These are phyloP conservation scores for Chytriomyces sp. DNA, from an alignment of 192 early-diverging fungal genomes.

Conservation along the genomic window DNA sequence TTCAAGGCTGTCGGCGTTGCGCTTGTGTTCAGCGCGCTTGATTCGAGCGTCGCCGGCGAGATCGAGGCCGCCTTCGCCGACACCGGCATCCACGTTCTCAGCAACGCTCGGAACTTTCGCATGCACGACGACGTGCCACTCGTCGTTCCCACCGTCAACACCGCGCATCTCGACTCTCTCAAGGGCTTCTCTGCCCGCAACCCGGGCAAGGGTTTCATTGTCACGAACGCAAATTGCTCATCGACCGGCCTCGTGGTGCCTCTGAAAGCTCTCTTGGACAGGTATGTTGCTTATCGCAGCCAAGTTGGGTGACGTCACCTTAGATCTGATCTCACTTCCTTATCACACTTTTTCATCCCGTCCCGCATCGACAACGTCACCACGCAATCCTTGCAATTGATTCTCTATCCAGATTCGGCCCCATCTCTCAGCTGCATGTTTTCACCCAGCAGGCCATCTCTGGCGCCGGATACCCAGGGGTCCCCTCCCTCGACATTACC, in stretches of 20 bases:
- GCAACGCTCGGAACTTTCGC: constrained; percentile 97
- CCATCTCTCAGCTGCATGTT: constrained; percentile 77
- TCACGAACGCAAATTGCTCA: constrained; percentile 99
- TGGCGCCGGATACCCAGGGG: constrained; percentile 97
- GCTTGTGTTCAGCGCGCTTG: constrained; percentile 97
- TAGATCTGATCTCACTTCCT: neutral
- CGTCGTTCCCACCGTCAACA: constrained; percentile 91
- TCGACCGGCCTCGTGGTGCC: constrained; percentile 95
- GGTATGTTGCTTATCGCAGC: neutral
- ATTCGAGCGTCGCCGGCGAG: constrained; percentile 91
- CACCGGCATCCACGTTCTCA: constrained; percentile 87
- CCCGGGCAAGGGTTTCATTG: constrained; percentile 77
- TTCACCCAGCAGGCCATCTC: constrained; percentile 95
- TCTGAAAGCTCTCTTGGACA: constrained; percentile 74
- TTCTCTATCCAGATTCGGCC: constrained; percentile 68
- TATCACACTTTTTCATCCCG: too few relatives aligned
- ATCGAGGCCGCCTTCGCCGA: constrained; percentile 90
- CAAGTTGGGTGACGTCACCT: constrained; percentile 16
- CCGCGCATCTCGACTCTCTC: constrained; percentile 84
- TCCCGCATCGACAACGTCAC: too few relatives aligned
- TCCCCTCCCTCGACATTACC: constrained; percentile 90
- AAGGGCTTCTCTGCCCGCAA: constrained; percentile 65
- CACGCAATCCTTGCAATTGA: neutral
- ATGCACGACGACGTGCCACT: constrained; percentile 87
- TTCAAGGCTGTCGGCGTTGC: constrained; percentile 83